Conservation (phyloP, 768 basidiomycete genomes). For the Leccinum variicolor region DNA sequence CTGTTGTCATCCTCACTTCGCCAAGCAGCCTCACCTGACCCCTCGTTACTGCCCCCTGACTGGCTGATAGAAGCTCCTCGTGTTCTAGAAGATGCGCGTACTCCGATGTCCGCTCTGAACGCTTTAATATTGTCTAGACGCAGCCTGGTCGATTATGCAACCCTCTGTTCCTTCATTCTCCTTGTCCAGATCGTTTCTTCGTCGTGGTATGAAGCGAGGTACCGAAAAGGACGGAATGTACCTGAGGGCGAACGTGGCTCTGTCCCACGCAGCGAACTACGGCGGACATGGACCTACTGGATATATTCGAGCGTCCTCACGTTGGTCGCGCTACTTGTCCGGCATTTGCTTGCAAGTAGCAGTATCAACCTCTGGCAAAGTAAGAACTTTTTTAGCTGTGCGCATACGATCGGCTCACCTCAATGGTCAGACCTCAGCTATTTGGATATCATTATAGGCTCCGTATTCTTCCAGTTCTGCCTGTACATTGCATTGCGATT, state of each 20-base stretch:
- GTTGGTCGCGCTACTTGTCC: constrained; percentile 45
- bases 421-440: constrained; percentile 62
- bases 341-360: constrained; percentile 40
- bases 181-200: constrained; percentile 79
- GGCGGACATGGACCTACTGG: constrained; percentile 60
- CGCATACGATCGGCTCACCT: neutral
- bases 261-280: constrained; percentile 70
- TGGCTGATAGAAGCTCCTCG: constrained; percentile 82
- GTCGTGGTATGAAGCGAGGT: constrained; percentile 64
- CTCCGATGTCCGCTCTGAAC: constrained; percentile 43
- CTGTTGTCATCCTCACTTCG: constrained; percentile 55
- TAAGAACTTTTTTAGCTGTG: constrained; percentile 34
- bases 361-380: constrained; percentile 67
- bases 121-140: constrained; percentile 68
- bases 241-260: constrained; percentile 71
- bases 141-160: constrained; percentile 74
- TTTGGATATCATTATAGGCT: constrained; percentile 68
- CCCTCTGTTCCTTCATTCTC: constrained; percentile 75
- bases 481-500: constrained; percentile 87
- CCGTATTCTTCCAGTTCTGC: constrained; percentile 87
- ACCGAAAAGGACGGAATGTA: constrained; percentile 36
- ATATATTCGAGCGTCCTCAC: constrained; percentile 59
- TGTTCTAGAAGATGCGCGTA: constrained; percentile 43
- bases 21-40: constrained; percentile 28
- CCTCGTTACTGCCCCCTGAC: constrained; percentile 44